Evolutionary conservation across 331 rosid genomes (phyloP), one percentile per base, ranked within the genome.

Genomic region (Erythrophleum ivorense): DNA sequence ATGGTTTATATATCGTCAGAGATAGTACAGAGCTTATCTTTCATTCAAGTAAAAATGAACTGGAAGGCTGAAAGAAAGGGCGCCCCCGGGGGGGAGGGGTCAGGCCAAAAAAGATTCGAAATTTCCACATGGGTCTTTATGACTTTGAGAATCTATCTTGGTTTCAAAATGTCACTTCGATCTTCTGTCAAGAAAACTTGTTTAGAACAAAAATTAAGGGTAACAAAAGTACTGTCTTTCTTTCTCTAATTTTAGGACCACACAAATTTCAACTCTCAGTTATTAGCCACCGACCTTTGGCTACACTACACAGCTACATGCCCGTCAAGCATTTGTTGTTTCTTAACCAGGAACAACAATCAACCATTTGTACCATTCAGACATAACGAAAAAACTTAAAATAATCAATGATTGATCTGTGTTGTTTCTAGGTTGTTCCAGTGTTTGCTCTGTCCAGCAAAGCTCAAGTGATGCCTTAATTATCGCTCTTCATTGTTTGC

Each of bases 121-220:
- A 53, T 78, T 50, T 49, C 34, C 63, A 11, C 60, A 64, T 34
- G 52, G 59, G 46, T 36, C 67, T 38, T 63, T 62, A 16, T 48
- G 73, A 62, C 72, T 46, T 12, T 62, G 40, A 77, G 80, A 76
- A 46, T 73, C 77, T 73, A 15, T 76, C 53, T 24, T 31, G 40
- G 8, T 78, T 65, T 66, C 57, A 53, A 78, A 53, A 38, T 52
- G 75, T 78, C 66, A 66, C 41, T 78, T 78, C 67, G 54, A 66
- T 52, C 66, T 65, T 78, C 54, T 65, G 50, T 50, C 72, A 78
- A 12, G 81, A 65, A 65, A 36, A 18, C 3, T 36, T 64, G 34
- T 48, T 16, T 29, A 19, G 60, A 77, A 63, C 31, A 31, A 62
- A 43, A 46, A 9, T 5, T 7, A 65, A 65, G 15, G 49, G 48